Evolutionary conservation across 208 protist genomes (phyloP), one percentile per base, ranked within the genome.

Genomic region (Leishmania major): DNA sequence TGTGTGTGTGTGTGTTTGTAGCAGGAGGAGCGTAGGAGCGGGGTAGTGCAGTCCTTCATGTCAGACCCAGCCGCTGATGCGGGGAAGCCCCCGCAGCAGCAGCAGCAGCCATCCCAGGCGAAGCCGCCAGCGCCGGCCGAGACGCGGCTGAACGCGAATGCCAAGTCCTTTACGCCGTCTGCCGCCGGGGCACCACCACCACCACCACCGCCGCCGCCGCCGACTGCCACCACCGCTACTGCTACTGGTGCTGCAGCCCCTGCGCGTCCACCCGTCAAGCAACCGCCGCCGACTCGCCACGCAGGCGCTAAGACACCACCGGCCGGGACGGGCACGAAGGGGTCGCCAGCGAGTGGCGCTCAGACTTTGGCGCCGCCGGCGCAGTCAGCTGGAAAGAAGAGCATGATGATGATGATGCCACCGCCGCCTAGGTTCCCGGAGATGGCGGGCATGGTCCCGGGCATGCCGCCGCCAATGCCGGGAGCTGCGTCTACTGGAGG

Each of bases 141-240:
- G 72, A 85, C 82, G 43, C 86, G 81, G 59, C 84, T 96, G 49
- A 94, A 94, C 79, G 89, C 83, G 2, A 92, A 94, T 49, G 89
- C 92, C 0, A 90, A 93, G 79, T 88, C 90, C 11, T 94, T 94
- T 62, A 92, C 88, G 1, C 91, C 88, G 19, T 19, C 84, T 51
- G 70, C 77, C 55, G 1, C 37, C 6, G 49, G 35, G 2, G 49
- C n/a, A 25, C 49, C 72, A 76, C 31, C 49, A 28, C 35, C 55
- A 49, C n/a, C 74, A 47, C 7, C 35, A 37, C 35, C 35, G 1
- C 35, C 35, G 1, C 35, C 37, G 17, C 6, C 57, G 25, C 0
- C 19, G 47, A 31, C 49, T 43, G 13, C 64, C 3, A n/a, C 72
- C 7, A 60, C 79, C n/a, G 22, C 73, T 57, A 13, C 73, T 69